These are phyloP conservation scores for Acacia melanoxylon DNA, from an alignment of 306 rosid species.

Conservation along the genomic window DNA sequence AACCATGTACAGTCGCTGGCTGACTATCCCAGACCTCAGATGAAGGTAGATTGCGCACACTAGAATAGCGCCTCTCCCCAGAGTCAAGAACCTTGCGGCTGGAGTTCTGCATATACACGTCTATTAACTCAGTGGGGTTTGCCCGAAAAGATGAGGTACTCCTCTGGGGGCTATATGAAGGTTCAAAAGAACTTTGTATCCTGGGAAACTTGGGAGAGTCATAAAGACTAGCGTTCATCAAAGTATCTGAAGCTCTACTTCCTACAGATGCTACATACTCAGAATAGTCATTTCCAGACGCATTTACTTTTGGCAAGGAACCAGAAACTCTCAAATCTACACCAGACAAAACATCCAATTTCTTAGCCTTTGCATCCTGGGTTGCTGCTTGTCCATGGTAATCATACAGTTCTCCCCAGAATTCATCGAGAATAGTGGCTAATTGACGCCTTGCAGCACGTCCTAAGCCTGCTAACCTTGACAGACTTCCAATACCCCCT, in stretches of 20 bases:
- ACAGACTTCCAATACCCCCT: slow-evolving; percentile 92
- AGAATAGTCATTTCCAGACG: slow-evolving; percentile 51
- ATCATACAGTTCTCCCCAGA: slow-evolving; percentile 92
- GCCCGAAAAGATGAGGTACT: slow-evolving; percentile 57
- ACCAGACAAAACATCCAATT: slow-evolving; percentile 60
- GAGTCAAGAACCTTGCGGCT: slow-evolving; percentile 42
- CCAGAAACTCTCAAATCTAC: slow-evolving; percentile 49
- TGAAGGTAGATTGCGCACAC: slow-evolving; percentile 69
- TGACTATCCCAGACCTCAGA: slow-evolving; percentile 70
- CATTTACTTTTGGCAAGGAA: slow-evolving; percentile 55
- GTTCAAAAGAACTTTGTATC: slow-evolving; percentile 58
- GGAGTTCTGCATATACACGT: slow-evolving; percentile 56
- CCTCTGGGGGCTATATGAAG: slow-evolving; percentile 57
- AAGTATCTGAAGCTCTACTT: slow-evolving; percentile 53
- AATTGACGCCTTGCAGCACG: slow-evolving; percentile 95
- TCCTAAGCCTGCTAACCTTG: slow-evolving; percentile 89
- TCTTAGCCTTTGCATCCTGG: slow-evolving; percentile 68
- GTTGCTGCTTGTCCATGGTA: slow-evolving; percentile 64
- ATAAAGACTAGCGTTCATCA: slow-evolving; percentile 45
- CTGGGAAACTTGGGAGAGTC: slow-evolving; percentile 61
- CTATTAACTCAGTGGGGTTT: slow-evolving; percentile 50
- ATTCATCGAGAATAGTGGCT: slow-evolving; percentile 75
- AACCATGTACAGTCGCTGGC: slow-evolving; percentile 84
- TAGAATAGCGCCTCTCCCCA: slow-evolving; percentile 65
- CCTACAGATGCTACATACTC: slow-evolving; percentile 46